Evolutionary conservation across 345 rosid genomes (phyloP).

Genomic region (Geranium brycei): DNA sequence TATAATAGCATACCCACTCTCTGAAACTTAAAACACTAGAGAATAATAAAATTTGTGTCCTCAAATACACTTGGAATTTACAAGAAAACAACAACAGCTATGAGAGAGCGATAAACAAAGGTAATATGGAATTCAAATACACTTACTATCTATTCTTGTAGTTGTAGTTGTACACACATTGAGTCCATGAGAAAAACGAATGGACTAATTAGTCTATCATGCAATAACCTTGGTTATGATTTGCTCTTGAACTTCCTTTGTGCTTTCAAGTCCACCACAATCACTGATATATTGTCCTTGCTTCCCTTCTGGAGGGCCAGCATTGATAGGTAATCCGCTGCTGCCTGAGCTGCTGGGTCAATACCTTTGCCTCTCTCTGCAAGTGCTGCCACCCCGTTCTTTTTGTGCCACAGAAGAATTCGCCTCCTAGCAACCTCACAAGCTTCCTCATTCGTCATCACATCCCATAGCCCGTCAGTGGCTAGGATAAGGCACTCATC

Average conservation of each 20-base stretch:
- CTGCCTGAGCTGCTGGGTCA: constrained; percentile 68
- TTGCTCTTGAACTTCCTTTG: constrained; percentile 75
- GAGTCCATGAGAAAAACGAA: neutral
- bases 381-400: constrained; percentile 36
- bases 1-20: too few relatives aligned
- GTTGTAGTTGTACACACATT: neutral
- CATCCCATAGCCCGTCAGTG: constrained; percentile 71
- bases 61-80: too few relatives aligned
- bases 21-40: too few relatives aligned
- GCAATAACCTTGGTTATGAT: constrained; percentile 7
- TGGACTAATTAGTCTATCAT: neutral
- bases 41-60: too few relatives aligned
- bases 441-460: constrained; percentile 56
- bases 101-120: too few relatives aligned
- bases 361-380: constrained; percentile 50
- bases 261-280: constrained; percentile 80
- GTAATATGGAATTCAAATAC: neutral
- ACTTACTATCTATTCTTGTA: neutral
- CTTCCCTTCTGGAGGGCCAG: constrained; percentile 75
- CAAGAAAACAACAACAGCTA: too few relatives aligned
- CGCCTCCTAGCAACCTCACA: constrained; percentile 59
- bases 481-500: constrained; percentile 65
- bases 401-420: constrained; percentile 73
- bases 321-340: constrained; percentile 60
- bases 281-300: constrained; percentile 71